Evolutionary conservation across 2,329 filamentous ascomycete genomes (phyloP).

Genomic region (Fusarium sp.): DNA sequence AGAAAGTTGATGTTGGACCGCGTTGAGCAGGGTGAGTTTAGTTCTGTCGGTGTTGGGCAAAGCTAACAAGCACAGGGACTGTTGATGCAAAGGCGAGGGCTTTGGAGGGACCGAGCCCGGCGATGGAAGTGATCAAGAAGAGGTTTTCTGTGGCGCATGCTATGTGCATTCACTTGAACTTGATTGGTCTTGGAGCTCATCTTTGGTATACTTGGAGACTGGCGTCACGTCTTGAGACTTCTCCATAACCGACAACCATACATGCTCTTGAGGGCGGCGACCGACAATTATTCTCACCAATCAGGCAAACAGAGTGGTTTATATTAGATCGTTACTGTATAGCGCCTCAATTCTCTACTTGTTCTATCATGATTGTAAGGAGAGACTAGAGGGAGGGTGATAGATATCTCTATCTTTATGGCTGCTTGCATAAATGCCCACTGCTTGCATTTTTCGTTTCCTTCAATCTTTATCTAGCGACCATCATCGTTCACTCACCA

Average conservation of each 20-base stretch:
- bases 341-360: background rate
- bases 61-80: conserved; percentile 23
- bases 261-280: background rate
- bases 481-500: too few relatives aligned
- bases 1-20: conserved; percentile 43
- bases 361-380: too few relatives aligned
- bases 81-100: conserved; percentile 19
- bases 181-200: conserved; percentile 49
- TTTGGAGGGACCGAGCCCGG: conserved; percentile 23
- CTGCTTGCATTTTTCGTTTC: too few relatives aligned
- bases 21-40: conserved; percentile 37
- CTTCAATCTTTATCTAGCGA: too few relatives aligned
- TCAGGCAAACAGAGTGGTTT: background rate
- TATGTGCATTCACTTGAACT: conserved; percentile 57
- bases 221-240: conserved; percentile 35
- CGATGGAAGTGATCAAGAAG: conserved; percentile 42
- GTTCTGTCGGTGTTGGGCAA: too few relatives aligned
- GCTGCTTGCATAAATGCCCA: too few relatives aligned
- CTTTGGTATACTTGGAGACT: conserved; percentile 49
- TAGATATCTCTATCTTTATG: too few relatives aligned
- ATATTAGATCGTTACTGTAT: background rate
- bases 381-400: too few relatives aligned
- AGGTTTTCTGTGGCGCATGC: conserved; percentile 52
- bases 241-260: background rate
- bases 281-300: too few relatives aligned